Conservation (phyloP, 164 flowering plant species). For the Akebia trifoliata region DNA sequence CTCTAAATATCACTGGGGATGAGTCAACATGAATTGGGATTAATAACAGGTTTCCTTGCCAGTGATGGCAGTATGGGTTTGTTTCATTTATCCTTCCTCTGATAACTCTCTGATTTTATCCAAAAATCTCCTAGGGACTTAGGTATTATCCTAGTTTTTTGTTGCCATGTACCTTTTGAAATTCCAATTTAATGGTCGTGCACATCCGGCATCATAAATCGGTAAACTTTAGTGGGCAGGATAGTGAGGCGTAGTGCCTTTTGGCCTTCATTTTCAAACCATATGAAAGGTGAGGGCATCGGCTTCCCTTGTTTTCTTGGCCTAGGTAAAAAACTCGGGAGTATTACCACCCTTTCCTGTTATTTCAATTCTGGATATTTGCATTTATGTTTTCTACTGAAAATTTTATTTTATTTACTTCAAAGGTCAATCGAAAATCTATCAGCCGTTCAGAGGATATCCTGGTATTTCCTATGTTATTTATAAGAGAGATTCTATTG, state of each 20-base stretch:
- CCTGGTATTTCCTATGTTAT: conserved; percentile 53
- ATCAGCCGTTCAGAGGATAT: conserved; percentile 61
- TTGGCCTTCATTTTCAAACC: conserved; percentile 40
- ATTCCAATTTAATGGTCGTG: conserved; percentile 30
- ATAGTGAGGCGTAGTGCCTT: conserved; percentile 45
- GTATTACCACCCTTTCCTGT: conserved; percentile 52
- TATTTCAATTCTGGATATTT: conserved; percentile 32
- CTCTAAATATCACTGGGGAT: no score
- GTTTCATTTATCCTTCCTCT: conserved; percentile 19
- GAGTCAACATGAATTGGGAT: no score
- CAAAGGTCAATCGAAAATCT: conserved; percentile 54
- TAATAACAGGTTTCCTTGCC: no score
- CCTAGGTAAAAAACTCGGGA: conserved; percentile 66
- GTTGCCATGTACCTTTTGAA: conserved; percentile 18
- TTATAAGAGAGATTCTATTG: no score
- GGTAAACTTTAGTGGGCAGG: conserved; percentile 40
- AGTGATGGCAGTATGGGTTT: no score
- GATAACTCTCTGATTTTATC: conserved; percentile 9
- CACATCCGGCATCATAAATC: conserved; percentile 42
- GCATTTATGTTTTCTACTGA: conserved; percentile 43
- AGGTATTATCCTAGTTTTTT: conserved; percentile 24
- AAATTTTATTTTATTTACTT: conserved; percentile 43
- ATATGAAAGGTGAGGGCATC: conserved; percentile 44
- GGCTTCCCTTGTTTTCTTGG: conserved; percentile 36
- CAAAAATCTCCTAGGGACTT: conserved; percentile 12